Conservation (phyloP, 768 basidiomycete species). For the Agaricus blazei region DNA sequence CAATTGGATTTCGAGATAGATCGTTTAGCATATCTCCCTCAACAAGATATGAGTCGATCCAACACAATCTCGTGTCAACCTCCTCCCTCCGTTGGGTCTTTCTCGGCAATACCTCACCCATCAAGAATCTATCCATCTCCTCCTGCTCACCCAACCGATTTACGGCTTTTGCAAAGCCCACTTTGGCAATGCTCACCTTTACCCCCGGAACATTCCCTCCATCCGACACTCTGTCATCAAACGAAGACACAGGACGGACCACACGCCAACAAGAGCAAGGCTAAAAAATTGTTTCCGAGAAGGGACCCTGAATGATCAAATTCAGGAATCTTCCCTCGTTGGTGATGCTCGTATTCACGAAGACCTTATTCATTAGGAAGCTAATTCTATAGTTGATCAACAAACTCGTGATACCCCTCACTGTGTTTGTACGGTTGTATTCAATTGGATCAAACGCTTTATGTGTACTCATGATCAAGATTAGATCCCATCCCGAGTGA, state of each 20-base stretch:
- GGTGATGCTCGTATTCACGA: no score
- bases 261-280: neutral
- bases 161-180: conserved; percentile 8
- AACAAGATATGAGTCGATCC: neutral
- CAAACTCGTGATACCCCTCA: no score
- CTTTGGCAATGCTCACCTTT: conserved; percentile 7
- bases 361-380: no score
- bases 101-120: neutral
- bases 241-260: neutral
- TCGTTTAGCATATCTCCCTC: neutral
- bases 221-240: neutral
- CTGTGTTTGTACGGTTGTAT: no score
- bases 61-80: neutral
- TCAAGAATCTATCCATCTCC: neutral
- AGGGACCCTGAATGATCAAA: no score
- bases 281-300: no score
- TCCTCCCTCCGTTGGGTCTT: neutral
- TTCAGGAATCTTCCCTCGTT: no score
- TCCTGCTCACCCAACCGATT: conserved; percentile 1
- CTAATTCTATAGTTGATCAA: no score
- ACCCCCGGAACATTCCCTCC: neutral
- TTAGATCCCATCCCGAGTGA: no score
- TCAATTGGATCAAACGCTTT: no score
- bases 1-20: neutral
- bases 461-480: no score